Evolutionary conservation across 2,329 filamentous ascomycete genomes (phyloP), one percentile per base, ranked within the genome.

Genomic region (Phaeosphaeria sp.): DNA sequence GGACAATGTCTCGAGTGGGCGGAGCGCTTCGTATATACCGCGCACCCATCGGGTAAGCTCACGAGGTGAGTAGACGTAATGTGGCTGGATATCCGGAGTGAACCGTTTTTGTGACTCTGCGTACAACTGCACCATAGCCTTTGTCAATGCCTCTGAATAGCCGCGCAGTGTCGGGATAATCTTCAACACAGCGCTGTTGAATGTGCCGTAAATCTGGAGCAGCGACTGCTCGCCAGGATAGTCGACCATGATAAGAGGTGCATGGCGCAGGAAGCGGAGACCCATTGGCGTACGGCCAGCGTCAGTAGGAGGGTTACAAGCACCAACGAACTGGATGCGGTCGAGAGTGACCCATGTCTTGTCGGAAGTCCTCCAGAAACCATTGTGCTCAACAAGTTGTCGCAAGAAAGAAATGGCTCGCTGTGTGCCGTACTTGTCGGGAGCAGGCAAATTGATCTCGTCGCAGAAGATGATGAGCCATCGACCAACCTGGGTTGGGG

Each of bases 401-500:
- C 96, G 89, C 65, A 99, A 79, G 85, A 99, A 99, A 6, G 95
- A 96, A 64, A 99, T 99, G 33, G 95, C 95, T 61, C 95, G 89
- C 77, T 99, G 95, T 1, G 96, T 99, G 54, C 93, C 94, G 76
- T 99, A 99, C 71, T 93, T 94, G 80, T 99, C 95, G 3, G 95
- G 95, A 4, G 95, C 94, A 6, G 95, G 95, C 83, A 99, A 84
- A 79, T 99, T 99, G 81, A 99, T 99, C 77, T 99, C 95, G 75
- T 99, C 95, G 71, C 95, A 99, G 84, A 99, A 99, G 62, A 99
- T 88, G 46, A 99, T 94, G 39, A 99, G 85, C 95, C 95, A 99
- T 67, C 94, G 90, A 21, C 95, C 95, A 68, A 99, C 96, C 76
- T 99, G 96, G 6, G 90, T 96, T 0, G 95, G 95, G 22, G 94